Evolutionary conservation across 2,329 filamentous ascomycete species (phyloP).

Genomic region (Tolypocladium cylindrosporum): DNA sequence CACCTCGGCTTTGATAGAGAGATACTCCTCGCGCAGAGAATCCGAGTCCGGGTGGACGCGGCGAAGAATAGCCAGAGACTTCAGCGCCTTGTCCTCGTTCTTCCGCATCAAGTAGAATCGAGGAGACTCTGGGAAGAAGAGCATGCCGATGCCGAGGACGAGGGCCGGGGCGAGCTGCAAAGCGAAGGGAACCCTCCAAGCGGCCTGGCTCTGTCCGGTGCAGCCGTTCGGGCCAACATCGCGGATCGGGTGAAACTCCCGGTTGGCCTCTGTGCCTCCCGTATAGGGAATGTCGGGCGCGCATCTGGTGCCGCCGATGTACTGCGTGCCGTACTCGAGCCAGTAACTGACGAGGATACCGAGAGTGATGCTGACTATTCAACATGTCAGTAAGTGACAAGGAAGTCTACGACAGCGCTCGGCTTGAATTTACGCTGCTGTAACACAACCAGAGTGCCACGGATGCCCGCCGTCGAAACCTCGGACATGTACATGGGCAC

Average conservation of each 20-base stretch:
- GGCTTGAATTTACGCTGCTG: slow-evolving; percentile 19
- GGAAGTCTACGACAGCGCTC: background rate
- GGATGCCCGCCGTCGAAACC: slow-evolving; percentile 36
- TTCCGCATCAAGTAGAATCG: slow-evolving; percentile 21
- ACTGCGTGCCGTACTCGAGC: slow-evolving; percentile 30
- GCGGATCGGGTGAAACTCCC: slow-evolving; percentile 29
- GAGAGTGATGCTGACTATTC: slow-evolving; percentile 24
- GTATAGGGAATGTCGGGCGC: slow-evolving; percentile 35
- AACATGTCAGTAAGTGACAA: background rate
- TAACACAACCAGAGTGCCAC: slow-evolving; percentile 34
- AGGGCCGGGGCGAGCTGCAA: slow-evolving; percentile 45
- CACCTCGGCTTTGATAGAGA: slow-evolving; percentile 26
- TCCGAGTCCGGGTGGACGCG: slow-evolving; percentile 20
- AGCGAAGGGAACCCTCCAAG: slow-evolving; percentile 38
- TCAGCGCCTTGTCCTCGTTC: slow-evolving; percentile 19
- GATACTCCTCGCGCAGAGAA: slow-evolving; percentile 19
- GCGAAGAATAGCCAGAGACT: slow-evolving; percentile 19
- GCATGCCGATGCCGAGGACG: slow-evolving; percentile 42
- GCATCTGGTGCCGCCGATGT: slow-evolving; percentile 33
- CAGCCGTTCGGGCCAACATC: slow-evolving; percentile 31
- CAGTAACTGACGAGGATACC: slow-evolving; percentile 33
- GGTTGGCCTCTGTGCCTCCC: slow-evolving; percentile 26
- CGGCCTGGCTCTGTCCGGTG: slow-evolving; percentile 29
- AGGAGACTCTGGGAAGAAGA: slow-evolving; percentile 36
- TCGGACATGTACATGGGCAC: slow-evolving; percentile 37